Evolutionary conservation across 2,329 filamentous ascomycete species (phyloP).

Genomic region (Paracoccidioides brasiliensis): DNA sequence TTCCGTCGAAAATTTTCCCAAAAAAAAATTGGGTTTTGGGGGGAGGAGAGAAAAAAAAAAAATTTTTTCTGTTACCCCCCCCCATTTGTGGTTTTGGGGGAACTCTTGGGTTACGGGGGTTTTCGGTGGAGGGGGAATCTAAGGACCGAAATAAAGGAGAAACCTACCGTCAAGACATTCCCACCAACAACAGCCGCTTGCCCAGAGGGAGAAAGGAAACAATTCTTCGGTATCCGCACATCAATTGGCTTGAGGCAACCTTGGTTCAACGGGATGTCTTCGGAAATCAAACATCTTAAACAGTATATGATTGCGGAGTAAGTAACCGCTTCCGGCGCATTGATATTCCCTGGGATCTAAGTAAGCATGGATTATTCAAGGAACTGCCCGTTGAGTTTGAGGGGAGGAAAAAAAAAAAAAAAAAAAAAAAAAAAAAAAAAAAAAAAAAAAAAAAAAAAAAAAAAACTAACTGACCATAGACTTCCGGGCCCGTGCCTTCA

Average conservation of each 20-base stretch:
- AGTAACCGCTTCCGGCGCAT: slow-evolving; percentile 64
- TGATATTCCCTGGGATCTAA: slow-evolving; percentile 45
- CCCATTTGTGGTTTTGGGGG: too few relatives aligned
- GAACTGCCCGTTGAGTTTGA: neutral
- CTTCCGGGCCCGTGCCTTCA: slow-evolving; percentile 61
- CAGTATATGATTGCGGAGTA: slow-evolving; percentile 74
- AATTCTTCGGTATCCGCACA: slow-evolving; percentile 56
- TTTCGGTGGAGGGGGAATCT: too few relatives aligned
- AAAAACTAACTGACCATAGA: slow-evolving; percentile 50
- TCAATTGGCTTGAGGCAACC: slow-evolving; percentile 62
- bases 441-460: too few relatives aligned
- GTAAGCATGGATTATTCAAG: neutral
- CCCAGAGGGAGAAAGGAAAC: slow-evolving; percentile 58
- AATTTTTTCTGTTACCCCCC: too few relatives aligned
- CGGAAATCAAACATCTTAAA: slow-evolving; percentile 58
- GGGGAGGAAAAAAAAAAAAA: too few relatives aligned
- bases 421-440: too few relatives aligned
- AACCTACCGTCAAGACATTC: slow-evolving; percentile 54
- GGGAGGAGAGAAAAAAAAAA: too few relatives aligned
- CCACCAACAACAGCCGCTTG: slow-evolving; percentile 65
- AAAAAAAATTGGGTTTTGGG: too few relatives aligned
- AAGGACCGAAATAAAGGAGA: neutral
- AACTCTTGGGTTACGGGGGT: too few relatives aligned
- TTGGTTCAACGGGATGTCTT: slow-evolving; percentile 72
- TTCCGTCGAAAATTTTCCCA: too few relatives aligned